Percentiles rank a stretch among this genome's conserved stretches.
Conservation (phyloP, 768 basidiomycete species). For the Suillus placidus region DNA sequence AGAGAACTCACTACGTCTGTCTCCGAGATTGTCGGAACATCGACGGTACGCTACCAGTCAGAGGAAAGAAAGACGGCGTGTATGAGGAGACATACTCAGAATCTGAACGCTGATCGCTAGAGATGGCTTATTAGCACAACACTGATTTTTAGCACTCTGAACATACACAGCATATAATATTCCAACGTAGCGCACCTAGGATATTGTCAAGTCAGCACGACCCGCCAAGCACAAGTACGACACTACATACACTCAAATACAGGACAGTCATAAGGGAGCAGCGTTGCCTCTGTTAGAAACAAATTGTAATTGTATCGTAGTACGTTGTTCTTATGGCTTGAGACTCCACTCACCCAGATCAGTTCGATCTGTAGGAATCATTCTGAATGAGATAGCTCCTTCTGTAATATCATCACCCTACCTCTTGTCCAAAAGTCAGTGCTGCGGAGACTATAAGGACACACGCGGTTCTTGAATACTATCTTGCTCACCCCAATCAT, state of each 20-base stretch:
- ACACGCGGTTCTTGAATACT: neutral
- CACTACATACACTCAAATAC: neutral
- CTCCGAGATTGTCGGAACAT: neutral
- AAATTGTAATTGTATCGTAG: neutral
- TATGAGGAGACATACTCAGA: neutral
- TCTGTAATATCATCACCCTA: neutral
- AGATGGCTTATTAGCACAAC: no score
- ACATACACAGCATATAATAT: no score
- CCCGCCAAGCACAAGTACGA: no score
- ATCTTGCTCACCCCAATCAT: slow-evolving; percentile 1
- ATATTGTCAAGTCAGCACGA: no score
- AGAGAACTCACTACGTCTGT: neutral
- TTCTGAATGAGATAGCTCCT: neutral
- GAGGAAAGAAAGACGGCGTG: neutral
- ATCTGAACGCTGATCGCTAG: neutral
- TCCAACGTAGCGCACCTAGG: no score
- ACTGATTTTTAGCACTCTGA: no score
- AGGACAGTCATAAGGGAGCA: neutral
- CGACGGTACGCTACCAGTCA: neutral
- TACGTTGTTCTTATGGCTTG: neutral
- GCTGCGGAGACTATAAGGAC: neutral
- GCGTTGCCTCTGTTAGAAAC: neutral
- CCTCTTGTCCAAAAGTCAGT: neutral
- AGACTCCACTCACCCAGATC: neutral
- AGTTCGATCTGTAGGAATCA: neutral